Conservation (phyloP, 163 green algal genomes). For the Scenedesmus sp. region DNA sequence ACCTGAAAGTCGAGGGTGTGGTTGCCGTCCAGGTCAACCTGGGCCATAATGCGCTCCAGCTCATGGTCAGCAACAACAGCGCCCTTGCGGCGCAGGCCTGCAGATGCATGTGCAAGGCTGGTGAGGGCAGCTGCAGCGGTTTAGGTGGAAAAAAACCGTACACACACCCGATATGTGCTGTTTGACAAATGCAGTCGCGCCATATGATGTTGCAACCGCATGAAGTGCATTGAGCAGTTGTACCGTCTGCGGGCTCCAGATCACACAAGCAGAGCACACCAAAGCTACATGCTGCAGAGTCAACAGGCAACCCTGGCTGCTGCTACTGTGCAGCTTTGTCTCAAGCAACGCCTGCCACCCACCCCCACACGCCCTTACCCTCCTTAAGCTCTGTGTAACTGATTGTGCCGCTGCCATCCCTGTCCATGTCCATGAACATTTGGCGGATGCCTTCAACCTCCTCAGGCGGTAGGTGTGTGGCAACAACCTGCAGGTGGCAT, state of each 20-base stretch:
- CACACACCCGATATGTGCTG: not conserved
- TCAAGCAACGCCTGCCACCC: no score
- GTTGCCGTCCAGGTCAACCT: slow-evolving; percentile 88
- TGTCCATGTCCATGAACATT: slow-evolving; percentile 95
- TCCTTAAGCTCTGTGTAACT: slow-evolving; percentile 91
- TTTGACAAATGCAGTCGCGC: not conserved
- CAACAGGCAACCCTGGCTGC: not conserved
- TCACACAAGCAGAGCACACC: no score
- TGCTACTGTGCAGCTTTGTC: no score
- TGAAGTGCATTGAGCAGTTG: no score
- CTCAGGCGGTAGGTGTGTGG: slow-evolving; percentile 83
- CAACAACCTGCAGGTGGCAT: slow-evolving; percentile 78
- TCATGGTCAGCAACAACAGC: slow-evolving; percentile 61
- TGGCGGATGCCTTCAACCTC: slow-evolving; percentile 90
- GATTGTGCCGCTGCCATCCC: slow-evolving; percentile 91
- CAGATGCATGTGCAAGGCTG: not conserved
- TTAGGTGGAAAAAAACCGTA: not conserved
- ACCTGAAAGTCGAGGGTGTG: slow-evolving; percentile 86
- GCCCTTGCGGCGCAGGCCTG: slow-evolving; percentile 61
- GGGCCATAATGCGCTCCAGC: slow-evolving; percentile 74
- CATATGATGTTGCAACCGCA: no score
- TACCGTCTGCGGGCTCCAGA: no score
- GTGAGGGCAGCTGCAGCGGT: not conserved
- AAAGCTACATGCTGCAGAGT: not conserved
- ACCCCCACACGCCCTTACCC: slow-evolving; percentile 39